Conservation (phyloP, 345 rosid species). For the Eucalyptus tenuipes region DNA sequence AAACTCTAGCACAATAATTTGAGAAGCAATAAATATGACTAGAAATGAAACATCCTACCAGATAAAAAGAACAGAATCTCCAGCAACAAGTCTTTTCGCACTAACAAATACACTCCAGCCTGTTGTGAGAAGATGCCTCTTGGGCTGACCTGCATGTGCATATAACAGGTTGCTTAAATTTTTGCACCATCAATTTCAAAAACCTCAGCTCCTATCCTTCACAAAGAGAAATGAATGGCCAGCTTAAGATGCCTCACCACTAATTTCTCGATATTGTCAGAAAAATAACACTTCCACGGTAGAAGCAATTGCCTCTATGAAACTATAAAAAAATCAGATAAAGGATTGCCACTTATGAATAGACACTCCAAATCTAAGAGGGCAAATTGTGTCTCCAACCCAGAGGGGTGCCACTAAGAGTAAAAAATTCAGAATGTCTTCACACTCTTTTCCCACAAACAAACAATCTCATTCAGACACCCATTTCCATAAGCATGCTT, state of each 20-base stretch:
- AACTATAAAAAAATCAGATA: background rate
- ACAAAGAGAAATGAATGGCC: background rate
- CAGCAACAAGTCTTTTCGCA: conserved; percentile 43
- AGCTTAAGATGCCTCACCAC: background rate
- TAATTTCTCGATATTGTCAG: background rate
- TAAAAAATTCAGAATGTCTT: background rate
- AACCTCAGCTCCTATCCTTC: background rate
- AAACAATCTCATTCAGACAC: background rate
- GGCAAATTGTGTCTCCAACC: background rate
- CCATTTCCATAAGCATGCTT: background rate
- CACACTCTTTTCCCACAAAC: background rate
- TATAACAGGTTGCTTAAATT: background rate
- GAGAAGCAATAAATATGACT: background rate
- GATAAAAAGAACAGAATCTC: conserved; percentile 43
- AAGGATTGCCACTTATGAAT: background rate
- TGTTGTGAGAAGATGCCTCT: conserved; percentile 43
- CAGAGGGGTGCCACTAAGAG: background rate
- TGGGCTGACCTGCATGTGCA: conserved; percentile 35
- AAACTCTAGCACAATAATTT: background rate
- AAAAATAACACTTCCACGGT: background rate
- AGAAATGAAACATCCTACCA: conserved; percentile 1
- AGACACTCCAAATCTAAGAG: background rate
- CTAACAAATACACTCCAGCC: conserved; percentile 52
- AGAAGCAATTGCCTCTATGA: background rate
- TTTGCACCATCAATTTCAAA: background rate